Conservation (phyloP, 2,329 filamentous ascomycete species). For the Apiospora saccharicola region DNA sequence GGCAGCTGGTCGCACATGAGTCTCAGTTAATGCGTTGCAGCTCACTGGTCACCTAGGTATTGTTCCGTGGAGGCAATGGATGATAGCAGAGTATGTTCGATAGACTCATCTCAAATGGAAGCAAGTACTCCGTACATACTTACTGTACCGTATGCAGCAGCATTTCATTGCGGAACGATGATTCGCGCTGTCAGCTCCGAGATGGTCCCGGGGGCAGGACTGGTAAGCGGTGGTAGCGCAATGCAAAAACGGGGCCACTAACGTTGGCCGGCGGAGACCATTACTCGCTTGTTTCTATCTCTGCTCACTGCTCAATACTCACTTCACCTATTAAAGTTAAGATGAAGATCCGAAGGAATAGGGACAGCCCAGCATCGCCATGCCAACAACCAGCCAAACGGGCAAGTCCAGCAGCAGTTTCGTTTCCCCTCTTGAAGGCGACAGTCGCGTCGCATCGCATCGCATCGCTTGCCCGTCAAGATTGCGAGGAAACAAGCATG, state of each 20-base stretch:
- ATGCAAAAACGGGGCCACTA: neutral
- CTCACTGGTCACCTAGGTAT: neutral
- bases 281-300: neutral
- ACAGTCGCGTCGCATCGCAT: no score
- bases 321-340: neutral
- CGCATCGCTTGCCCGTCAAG: neutral
- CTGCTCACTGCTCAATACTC: neutral
- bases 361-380: neutral
- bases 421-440: no score
- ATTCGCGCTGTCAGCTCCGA: slow-evolving; percentile 19
- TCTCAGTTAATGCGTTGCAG: slow-evolving; percentile 1
- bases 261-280: slow-evolving; percentile 1
- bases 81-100: no score
- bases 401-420: neutral
- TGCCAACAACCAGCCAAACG: neutral
- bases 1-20: neutral
- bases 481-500: neutral
- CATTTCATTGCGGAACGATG: neutral
- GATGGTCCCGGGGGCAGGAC: neutral
- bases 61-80: neutral
- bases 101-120: no score
- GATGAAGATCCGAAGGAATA: neutral
- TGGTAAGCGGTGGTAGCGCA: neutral
- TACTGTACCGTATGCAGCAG: neutral
- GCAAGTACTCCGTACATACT: no score